Conservation (phyloP, 441 rosid species). For the Melianthus villosus region DNA sequence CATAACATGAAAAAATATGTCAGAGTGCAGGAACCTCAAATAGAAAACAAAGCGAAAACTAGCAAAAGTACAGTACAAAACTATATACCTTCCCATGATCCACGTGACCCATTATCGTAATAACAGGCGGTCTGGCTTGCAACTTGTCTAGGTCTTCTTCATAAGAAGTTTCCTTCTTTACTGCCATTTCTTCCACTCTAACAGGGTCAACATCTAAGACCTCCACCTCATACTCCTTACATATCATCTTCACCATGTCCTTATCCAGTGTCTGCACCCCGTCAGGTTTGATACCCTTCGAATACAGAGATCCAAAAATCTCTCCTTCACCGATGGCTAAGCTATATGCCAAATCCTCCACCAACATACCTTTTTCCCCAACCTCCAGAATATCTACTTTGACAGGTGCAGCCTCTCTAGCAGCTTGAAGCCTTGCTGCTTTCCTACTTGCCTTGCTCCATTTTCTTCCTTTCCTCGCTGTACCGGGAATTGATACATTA, state of each 20-base stretch:
- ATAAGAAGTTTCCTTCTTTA: conserved; percentile 62
- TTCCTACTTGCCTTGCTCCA: conserved; percentile 94
- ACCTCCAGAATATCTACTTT: conserved; percentile 89
- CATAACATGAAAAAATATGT: conserved; percentile 10
- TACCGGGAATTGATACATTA: no score
- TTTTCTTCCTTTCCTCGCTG: conserved; percentile 73
- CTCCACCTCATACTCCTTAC: conserved; percentile 73
- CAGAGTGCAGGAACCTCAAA: no score
- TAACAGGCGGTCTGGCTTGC: conserved; percentile 83
- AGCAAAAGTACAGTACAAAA: no score
- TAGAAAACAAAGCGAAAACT: no score
- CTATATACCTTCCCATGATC: conserved; percentile 97
- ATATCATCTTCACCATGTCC: conserved; percentile 90
- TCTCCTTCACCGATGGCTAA: conserved; percentile 73
- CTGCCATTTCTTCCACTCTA: conserved; percentile 79
- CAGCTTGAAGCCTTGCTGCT: conserved; percentile 87
- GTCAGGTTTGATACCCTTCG: conserved; percentile 90
- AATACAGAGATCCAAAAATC: conserved; percentile 65
- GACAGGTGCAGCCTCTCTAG: conserved; percentile 85
- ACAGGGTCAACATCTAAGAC: conserved; percentile 63
- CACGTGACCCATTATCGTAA: conserved; percentile 98
- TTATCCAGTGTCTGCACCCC: conserved; percentile 87
- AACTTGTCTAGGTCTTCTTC: conserved; percentile 82
- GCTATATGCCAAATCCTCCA: conserved; percentile 77
- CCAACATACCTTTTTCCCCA: conserved; percentile 66